Evolutionary conservation across 202 grass and related monocot species (phyloP).

Genomic region (Thinopyrum obtusiflorum): DNA sequence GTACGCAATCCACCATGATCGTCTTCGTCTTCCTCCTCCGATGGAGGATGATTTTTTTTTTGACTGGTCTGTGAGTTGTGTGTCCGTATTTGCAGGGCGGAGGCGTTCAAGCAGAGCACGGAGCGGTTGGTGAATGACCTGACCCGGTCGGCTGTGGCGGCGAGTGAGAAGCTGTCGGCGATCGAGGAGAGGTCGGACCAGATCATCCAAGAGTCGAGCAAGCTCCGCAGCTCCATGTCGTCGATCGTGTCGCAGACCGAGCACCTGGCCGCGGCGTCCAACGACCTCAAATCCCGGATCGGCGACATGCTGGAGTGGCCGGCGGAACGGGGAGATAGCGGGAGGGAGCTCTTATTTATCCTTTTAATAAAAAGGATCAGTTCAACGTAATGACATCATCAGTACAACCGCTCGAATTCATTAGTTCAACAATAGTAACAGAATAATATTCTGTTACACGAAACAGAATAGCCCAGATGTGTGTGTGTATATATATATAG

Average conservation of each 20-base stretch:
- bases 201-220: constrained; percentile 46
- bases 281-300: constrained; percentile 39
- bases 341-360: no score
- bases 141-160: constrained; percentile 48
- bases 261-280: constrained; percentile 30
- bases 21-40: not conserved
- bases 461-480: no score
- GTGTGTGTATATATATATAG: no score
- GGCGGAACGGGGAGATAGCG: no score
- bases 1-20: not conserved
- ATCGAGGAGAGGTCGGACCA: constrained; percentile 59
- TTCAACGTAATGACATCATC: no score
- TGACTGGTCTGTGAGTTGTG: not conserved
- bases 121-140: constrained; percentile 76
- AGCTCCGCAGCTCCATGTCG: constrained; percentile 14
- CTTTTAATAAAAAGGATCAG: no score
- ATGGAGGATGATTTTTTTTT: not conserved
- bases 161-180: constrained; percentile 56
- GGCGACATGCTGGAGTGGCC: not conserved
- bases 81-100: constrained; percentile 22
- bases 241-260: constrained; percentile 41
- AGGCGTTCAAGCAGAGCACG: constrained; percentile 74
- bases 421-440: no score
- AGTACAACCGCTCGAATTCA: no score
- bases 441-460: no score